Percentiles rank a stretch among this genome's conserved stretches.
Conservation (phyloP, 371 early-diverging fungal species). For the Rhizopus microsporus region DNA sequence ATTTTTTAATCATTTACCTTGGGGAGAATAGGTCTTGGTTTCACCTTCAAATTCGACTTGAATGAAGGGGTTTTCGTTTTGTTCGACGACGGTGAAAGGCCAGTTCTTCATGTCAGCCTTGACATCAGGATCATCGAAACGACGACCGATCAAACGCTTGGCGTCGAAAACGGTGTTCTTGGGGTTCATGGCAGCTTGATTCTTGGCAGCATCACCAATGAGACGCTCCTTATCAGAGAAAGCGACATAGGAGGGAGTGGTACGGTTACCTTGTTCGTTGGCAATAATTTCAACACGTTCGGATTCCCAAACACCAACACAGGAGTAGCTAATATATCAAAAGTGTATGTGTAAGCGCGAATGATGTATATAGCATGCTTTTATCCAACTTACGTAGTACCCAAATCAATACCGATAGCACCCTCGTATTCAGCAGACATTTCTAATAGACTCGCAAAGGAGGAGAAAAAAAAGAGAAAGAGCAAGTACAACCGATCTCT, state of each 20-base stretch:
- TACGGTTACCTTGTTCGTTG: constrained; percentile 92
- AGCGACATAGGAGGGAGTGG: constrained; percentile 91
- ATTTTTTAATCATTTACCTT: constrained; percentile 37
- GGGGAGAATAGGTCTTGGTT: constrained; percentile 84
- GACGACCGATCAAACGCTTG: constrained; percentile 96
- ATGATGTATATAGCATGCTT: neutral
- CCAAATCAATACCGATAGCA: constrained; percentile 70
- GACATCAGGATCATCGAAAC: constrained; percentile 86
- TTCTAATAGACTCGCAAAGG: constrained; percentile 22
- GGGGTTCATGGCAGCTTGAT: constrained; percentile 84
- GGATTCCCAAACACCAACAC: constrained; percentile 69
- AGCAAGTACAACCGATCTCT: constrained; percentile 12
- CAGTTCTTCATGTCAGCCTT: constrained; percentile 91
- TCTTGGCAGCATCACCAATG: constrained; percentile 89
- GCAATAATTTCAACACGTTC: constrained; percentile 81
- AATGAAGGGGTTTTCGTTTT: constrained; percentile 74
- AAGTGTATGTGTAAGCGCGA: neutral
- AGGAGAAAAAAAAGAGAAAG: constrained; percentile 34
- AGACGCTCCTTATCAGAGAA: constrained; percentile 86
- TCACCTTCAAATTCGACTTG: constrained; percentile 81
- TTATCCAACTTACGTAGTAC: constrained; percentile 28
- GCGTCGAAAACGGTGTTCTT: constrained; percentile 93
- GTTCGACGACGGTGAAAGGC: constrained; percentile 81
- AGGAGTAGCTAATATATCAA: constrained; percentile 72
- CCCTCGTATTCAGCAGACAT: constrained; percentile 72